A percentile compares a stretch with the other conserved stretches of the same genome.
Evolutionary conservation across 1,139 yeast species (phyloP).

Genomic region (Debaryomyces subglobosus): DNA sequence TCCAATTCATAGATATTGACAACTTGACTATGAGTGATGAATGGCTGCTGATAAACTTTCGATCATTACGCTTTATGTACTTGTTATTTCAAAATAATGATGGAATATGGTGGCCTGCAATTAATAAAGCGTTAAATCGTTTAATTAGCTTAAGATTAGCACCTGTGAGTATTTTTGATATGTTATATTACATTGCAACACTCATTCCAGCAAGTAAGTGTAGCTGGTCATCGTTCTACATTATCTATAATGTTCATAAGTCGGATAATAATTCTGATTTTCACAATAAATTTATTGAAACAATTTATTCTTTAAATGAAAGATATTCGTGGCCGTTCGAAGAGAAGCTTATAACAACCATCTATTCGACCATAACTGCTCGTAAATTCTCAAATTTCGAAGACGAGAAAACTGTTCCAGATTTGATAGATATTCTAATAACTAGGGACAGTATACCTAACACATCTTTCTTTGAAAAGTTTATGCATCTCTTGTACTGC

Average conservation of each 20-base stretch:
- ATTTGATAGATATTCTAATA: conserved; percentile 26
- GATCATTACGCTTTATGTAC: conserved; percentile 19
- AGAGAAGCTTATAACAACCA: conserved; percentile 33
- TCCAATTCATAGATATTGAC: conserved; percentile 9
- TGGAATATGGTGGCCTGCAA: conserved; percentile 24
- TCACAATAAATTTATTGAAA: conserved; percentile 33
- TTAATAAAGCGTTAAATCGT: conserved; percentile 17
- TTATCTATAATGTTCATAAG: conserved; percentile 22
- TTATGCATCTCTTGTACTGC: conserved; percentile 38
- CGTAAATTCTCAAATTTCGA: conserved; percentile 43
- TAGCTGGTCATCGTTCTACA: conserved; percentile 32
- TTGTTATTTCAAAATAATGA: conserved; percentile 14
- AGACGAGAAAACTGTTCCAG: conserved; percentile 35
- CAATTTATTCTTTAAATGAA: conserved; percentile 30
- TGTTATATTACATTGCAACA: conserved; percentile 19
- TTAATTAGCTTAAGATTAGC: neutral
- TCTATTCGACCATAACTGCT: conserved; percentile 34
- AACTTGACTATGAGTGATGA: conserved; percentile 2
- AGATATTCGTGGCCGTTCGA: conserved; percentile 40
- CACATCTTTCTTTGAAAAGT: conserved; percentile 39
- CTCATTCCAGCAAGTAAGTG: conserved; percentile 14
- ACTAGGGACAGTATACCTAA: conserved; percentile 39
- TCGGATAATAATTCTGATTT: conserved; percentile 19
- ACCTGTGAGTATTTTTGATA: conserved; percentile 4
- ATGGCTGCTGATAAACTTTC: conserved; percentile 9